Conservation (phyloP, 2,329 filamentous ascomycete species). For the Malbranchea cinnamomea region DNA sequence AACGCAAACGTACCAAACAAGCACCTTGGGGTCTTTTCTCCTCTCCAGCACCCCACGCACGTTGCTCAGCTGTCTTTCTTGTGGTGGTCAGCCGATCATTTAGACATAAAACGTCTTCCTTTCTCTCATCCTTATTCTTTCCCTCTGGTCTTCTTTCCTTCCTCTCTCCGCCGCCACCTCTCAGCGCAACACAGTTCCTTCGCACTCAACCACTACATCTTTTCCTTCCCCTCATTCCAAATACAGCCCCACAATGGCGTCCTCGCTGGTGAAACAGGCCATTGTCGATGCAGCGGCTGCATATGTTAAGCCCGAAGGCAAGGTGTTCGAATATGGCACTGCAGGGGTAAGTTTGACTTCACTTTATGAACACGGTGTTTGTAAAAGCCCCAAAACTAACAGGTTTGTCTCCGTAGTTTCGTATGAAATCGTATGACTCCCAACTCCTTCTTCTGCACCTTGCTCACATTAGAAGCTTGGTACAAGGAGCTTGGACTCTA, state of each 20-base stretch:
- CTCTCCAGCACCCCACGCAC: too few species aligned
- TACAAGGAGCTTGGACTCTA: too few species aligned
- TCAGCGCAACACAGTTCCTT: too few species aligned
- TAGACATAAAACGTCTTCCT: too few species aligned
- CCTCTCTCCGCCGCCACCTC: too few species aligned
- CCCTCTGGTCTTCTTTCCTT: too few species aligned
- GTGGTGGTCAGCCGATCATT: too few species aligned
- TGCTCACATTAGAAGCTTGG: conserved; percentile 15
- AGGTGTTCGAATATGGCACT: conserved; percentile 44
- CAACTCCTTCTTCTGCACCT: conserved; percentile 10
- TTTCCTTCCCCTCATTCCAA: background rate
- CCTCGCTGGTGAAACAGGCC: conserved; percentile 26
- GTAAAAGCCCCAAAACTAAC: conserved; percentile 1
- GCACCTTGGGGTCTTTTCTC: too few species aligned
- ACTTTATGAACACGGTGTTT: conserved; percentile 7
- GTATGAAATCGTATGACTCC: conserved; percentile 50
- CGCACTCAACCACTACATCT: conserved; percentile 1
- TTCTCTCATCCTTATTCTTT: too few species aligned
- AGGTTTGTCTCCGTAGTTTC: conserved; percentile 35
- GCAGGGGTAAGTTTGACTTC: conserved; percentile 38
- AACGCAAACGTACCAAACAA: too few species aligned
- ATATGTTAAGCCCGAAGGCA: conserved; percentile 35
- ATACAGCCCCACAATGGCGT: conserved; percentile 24
- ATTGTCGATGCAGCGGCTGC: conserved; percentile 33
- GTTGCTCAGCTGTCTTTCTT: too few species aligned